phyloP scores from a whole-genome alignment of 1,284 basidiomycete genomes.

The Pisolithus thermaeus region DNA sequence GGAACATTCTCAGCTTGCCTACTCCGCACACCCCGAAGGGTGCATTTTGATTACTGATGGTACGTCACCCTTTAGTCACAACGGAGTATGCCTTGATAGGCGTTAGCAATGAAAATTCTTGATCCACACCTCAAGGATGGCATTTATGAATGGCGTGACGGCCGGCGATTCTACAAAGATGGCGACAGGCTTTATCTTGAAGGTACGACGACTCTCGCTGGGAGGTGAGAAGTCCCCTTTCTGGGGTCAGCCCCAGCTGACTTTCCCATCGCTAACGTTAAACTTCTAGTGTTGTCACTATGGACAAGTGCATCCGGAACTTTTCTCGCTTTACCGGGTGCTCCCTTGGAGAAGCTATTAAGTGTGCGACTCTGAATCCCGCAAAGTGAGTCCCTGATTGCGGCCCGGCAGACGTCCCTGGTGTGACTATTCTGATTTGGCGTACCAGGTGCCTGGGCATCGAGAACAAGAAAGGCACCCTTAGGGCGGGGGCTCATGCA shows the following conservation, averaged over 20 bases:
- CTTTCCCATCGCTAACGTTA: neutral
- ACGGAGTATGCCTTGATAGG: neutral
- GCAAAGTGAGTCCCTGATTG: conserved; percentile 48
- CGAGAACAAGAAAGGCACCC: conserved; percentile 71
- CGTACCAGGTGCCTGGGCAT: conserved; percentile 65
- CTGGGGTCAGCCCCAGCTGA: neutral
- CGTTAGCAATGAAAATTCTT: conserved; percentile 75
- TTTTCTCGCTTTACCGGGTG: conserved; percentile 79
- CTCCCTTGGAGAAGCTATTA: conserved; percentile 76
- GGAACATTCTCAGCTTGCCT: conserved; percentile 58
- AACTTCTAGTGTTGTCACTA: conserved; percentile 59
- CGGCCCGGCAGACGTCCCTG: neutral
- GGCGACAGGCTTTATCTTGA: conserved; percentile 79
- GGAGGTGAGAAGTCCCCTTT: conserved; percentile 41
- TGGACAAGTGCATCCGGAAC: conserved; percentile 82
- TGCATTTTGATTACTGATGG: conserved; percentile 89
- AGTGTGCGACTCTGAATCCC: conserved; percentile 79
- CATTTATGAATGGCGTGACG: conserved; percentile 82
- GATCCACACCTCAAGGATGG: conserved; percentile 83
- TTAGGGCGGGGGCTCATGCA: conserved; percentile 76
- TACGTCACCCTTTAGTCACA: conserved; percentile 26
- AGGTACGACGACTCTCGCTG: conserved; percentile 83
- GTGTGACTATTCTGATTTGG: neutral
- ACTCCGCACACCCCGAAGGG: conserved; percentile 74
- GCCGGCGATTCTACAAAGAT: conserved; percentile 71